A percentile compares a stretch with the other conserved stretches of the same genome.
These are phyloP conservation scores for Metschnikowia reukaufii DNA, from an alignment of 805 yeast genomes.

Conservation along the genomic window DNA sequence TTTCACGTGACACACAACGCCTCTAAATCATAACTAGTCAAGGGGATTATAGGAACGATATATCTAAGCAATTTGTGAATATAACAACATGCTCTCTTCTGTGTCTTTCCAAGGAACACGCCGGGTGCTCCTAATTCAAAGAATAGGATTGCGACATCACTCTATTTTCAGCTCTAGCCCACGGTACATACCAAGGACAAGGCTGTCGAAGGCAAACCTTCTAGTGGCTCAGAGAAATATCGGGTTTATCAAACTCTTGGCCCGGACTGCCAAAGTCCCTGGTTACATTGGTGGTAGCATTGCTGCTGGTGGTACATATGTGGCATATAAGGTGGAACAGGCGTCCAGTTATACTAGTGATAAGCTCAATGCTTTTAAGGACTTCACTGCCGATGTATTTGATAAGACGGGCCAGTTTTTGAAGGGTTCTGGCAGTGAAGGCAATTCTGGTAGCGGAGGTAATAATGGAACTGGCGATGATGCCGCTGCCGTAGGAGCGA, in stretches of 20 bases:
- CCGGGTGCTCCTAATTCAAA: neutral
- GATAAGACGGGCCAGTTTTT: constrained; percentile 50
- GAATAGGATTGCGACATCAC: neutral
- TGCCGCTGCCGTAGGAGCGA: constrained; percentile 46
- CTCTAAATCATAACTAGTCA: neutral
- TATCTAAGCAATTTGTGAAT: neutral
- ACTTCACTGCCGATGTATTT: constrained; percentile 54
- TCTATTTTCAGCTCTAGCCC: neutral
- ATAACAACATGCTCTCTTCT: neutral
- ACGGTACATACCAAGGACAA: neutral
- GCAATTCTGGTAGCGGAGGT: constrained; percentile 28
- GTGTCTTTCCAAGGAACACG: neutral
- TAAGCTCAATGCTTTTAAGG: constrained; percentile 60
- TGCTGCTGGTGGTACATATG: constrained; percentile 93
- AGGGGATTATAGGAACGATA: too few relatives aligned
- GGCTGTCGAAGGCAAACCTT: constrained; percentile 12
- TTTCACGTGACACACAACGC: neutral
- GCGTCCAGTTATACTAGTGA: constrained; percentile 73
- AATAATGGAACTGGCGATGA: constrained; percentile 33
- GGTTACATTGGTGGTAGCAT: constrained; percentile 86
- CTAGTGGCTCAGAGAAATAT: constrained; percentile 26
- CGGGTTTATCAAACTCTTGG: constrained; percentile 48
- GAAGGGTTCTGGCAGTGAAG: constrained; percentile 24
- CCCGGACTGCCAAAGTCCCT: constrained; percentile 61
- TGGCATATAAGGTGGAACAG: constrained; percentile 89